Base-by-base conservation (phyloP, 2,329 filamentous ascomycete genomes). In the Hypomyces perniciosus region DNA sequence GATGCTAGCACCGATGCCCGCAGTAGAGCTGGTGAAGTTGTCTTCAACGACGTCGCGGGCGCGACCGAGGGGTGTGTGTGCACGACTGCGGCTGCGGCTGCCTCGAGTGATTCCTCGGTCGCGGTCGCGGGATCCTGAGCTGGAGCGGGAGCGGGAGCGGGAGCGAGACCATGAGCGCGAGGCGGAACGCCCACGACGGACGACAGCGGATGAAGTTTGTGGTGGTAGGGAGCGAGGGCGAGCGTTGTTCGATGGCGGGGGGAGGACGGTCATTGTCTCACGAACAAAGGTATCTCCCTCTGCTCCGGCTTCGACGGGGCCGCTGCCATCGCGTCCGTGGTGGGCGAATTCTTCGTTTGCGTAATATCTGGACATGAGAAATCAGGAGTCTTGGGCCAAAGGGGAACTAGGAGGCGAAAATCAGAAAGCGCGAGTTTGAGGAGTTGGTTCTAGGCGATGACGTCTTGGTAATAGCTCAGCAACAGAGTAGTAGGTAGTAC, bases 1-100 rank as follows among this genome's bases (percentile, higher is more conserved):
- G 7, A 81, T 68, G 27, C 76, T 73, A 6, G 73, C 72, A 37
- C 77, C 76, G 2, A 81, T 63, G 4, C 78, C 78, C 1, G 74
- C 67, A 2, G 67, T 66, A 4, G 75, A 75, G 46, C 72, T 68
- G 35, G 72, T 73, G 57, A 81, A 80, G 43, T 71, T 73, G 52
- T 71, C 66, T 41, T 74, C 65, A 40, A 78, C 62, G 9, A 68
- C 68, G 31, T 68, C 54, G 31, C 70, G 69, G 5, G 72, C 71
- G 54, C 72, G 71, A 43, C 62, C 61, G 4, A 73, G 49, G 6
- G 75, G 71, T 34, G 66, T 68, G 20, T 57, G 42, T 8, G 52
- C n/a, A 6, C 44, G 48, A 27, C 44, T 48, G 43, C 50, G 40
- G 12, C 56, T 57, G 10, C 52, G 44, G 49, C 54, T 46, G 46